Base-by-base conservation (phyloP, 2,329 filamentous ascomycete species). In the Alternaria longipes region DNA sequence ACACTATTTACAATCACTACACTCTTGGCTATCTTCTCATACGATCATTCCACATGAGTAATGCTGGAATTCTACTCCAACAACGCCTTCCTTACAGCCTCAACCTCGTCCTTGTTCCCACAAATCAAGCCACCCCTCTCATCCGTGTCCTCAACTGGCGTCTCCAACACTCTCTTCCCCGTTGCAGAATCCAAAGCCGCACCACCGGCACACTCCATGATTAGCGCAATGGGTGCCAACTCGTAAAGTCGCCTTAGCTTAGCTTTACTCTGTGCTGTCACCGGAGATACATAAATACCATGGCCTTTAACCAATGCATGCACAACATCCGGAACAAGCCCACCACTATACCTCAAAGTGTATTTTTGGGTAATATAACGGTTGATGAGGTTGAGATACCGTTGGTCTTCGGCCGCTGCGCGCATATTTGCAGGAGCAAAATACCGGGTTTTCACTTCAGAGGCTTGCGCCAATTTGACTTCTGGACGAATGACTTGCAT, bases 391-490 rank as follows among this genome's bases (percentile, higher is more conserved):
- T 52, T 59, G 73, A 82, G 80, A 72, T 89, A 90, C 28, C 66
- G 65, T 6, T 74, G 67, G 45, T 84, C 78, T 18, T 88, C 84
- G 0, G 83, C 82, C 0, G 87, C 86, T 0, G 84, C 81, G 9
- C 87, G 84, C 55, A 89, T 74, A 66, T 90, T 90, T 5, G 87
- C 87, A 0, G 87, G 87, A 0, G 87, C 85, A 66, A 90, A 89
- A 71, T 89, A 89, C 0, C 84, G 80, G 26, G 85, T 85, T 65
- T 81, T 82, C 8, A 38, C 20, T 18, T 38, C 46, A 65, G 81
- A 80, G 3, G 12, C 24, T 5, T 47, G 34, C 2, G 54, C n/a
- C 7, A 63, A 30, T 3, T 58, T 36, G 0, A 65, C 51, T 0
- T 65, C 47, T 0, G 80, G 38, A 0, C 83, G 81, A 0, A 86